Base-by-base conservation (phyloP, 2,329 filamentous ascomycete species). In the Fusarium sp. region DNA sequence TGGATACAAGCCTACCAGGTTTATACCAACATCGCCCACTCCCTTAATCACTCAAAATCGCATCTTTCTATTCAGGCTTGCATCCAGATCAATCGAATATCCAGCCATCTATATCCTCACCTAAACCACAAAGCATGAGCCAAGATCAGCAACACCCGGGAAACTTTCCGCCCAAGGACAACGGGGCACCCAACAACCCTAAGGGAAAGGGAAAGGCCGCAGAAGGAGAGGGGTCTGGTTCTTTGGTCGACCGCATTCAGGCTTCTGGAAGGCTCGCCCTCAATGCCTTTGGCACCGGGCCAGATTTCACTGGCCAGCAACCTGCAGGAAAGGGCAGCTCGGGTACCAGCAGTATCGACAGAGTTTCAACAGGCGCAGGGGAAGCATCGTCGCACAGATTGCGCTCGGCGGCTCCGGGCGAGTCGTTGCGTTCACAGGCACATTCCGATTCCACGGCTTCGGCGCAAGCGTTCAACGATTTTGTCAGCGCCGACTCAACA, bases 391-490 rank as follows among this genome's bases (percentile, higher is more conserved):
- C 77, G 16, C 69, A 74, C 35, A 78, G 65, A 57, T 31, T 75
- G 18, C 68, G 60, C 8, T 72, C 73, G 24, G 65, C 69, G 31
- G 68, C 33, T 11, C 58, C 64, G 24, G 62, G 72, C 18, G 73
- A 76, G 37, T 70, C 75, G 45, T 62, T 77, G 22, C 71, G 68
- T 24, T 39, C 65, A 35, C 76, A 72, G 33, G 22, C 56, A 20
- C 48, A 70, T 20, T 45, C 70, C 13, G 67, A 70, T 18, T 76
- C 83, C 13, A 77, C 83, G 6, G 72, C 77, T 18, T 80, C 82
- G 54, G 83, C 84, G 50, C 80, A 75, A 50, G 77, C 78, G 14
- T 76, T 76, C 45, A 71, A 80, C 59, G 80, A 81, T 27, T 75
- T 74, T 64, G 70, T 72, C n/a, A 64, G 43, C 57, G 70, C 68